Base-by-base conservation (phyloP, 2,329 filamentous ascomycete species). In the Trichoderma simmonsii region DNA sequence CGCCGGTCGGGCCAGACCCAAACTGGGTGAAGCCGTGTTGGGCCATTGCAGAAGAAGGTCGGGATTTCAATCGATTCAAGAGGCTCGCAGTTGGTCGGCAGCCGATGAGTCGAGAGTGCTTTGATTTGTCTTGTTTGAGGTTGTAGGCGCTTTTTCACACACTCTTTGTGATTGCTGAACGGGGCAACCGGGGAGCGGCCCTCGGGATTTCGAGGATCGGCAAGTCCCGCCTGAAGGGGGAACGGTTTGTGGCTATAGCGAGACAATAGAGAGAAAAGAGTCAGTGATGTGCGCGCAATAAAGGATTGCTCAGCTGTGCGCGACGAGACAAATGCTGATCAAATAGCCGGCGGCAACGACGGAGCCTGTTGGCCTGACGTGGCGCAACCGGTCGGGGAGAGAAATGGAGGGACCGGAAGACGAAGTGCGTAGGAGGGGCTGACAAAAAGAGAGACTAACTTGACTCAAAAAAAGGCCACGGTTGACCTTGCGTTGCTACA, bases 21-120 rank as follows among this genome's bases (percentile, higher is more conserved):
- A 89, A 89, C 75, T 87, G 86, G 78, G 83, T 83, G 80, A 88
- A 90, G 76, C 83, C 82, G 82, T 88, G 86, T 70, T 88, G 86
- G 76, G 87, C 85, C 87, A 89, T 89, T 73, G 76, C 77, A 73
- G 75, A 24, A 68, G 36, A 60, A 6, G 5, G 66, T 61, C 28
- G 56, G 30, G 14, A 51, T 60, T 51, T 59, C 28, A 32, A 36
- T 51, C 57, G 34, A 59, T 59, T 21, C 65, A 64, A 34, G 51
- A 24, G 36, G 34, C 43, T 62, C 43, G 26, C 59, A 28, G 43
- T 36, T 34, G 56, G 65, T 30, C 26, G 28, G 39, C 11, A 61
- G 18, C 18, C 6, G 34, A 59, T 26, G 6, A 43, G 18, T 32
- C 6, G 28, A 34, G 32, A 54, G 15, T 12, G 32, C 9, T 39